Base-by-base conservation (phyloP, 2,329 filamentous ascomycete species). In the Dactylellina leptospora region DNA sequence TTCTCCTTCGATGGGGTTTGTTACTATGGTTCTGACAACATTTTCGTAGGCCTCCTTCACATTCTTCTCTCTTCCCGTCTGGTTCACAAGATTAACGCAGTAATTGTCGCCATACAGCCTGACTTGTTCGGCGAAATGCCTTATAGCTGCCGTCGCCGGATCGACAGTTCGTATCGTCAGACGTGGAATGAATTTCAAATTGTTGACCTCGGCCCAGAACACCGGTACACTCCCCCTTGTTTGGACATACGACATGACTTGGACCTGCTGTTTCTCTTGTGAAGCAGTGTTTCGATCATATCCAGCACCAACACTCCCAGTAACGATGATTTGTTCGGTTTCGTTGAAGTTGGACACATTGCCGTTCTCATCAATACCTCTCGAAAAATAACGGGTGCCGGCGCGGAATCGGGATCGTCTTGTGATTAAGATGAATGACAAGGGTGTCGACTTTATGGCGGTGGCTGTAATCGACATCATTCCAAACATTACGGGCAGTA, bases 331-430 rank as follows among this genome's bases (percentile, higher is more conserved):
- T 79, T 99, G 95, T 79, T 99, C 95, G 0, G 95, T 97, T 83
- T 99, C 95, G 79, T 99, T 99, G 84, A 93, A 99, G 80, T 99
- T 99, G 75, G 95, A 92, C n/a, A 95, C 95, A 79, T 97, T 88
- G 22, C 95, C 95, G 73, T 95, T 85, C 75, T 96, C 93, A 78
- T 99, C 93, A 48, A 97, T 87, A 55, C 95, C 95, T 75, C 95
- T 88, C 1, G 95, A 96, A 79, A 99, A 95, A 81, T 97, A 97
- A 78, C 96, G 85, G 13, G 95, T 97, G 45, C 95, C 95, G 33
- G 89, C 93, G 74, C 93, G 87, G 80, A 95, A 88, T 75, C 96
- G 86, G 20, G 93, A 96, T 76, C 95, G 87, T 74, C 95, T 86
- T 23, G 93, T 96, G 77, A 97, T 93, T 54, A 99, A 85, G 36